Base-by-base conservation (phyloP, 1,139 yeast species). In the Suzukiozyma palmioleophila region DNA sequence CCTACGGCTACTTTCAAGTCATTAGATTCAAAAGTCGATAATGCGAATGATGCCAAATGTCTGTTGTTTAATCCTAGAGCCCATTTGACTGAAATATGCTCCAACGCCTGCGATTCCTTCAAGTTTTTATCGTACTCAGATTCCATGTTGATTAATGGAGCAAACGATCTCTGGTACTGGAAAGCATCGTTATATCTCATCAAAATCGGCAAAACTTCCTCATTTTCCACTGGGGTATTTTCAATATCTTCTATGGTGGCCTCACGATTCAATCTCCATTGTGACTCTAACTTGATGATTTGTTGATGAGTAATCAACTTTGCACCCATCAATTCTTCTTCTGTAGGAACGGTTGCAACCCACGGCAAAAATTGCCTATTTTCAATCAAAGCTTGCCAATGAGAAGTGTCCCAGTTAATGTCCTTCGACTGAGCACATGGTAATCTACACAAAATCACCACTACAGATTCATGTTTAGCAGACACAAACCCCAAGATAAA, bases 361-460 rank as follows among this genome's bases (percentile, higher is more conserved):
- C 97, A 90, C 1, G 87, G 68, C 43, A 89, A 66, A 48, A 90
- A 77, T 46, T 79, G 81, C 31, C 95, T 71, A 48, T 87, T 84
- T 46, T 84, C 94, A 43, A 90, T 86, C 43, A 90, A 65, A 0
- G 96, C 77, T 53, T 84, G 89, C 97, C 97, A 90, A 46, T 84
- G 85, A 30, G 74, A 75, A 1, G 94, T 82, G 54, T 88, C 96
- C 97, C 97, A 90, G 51, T 82, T 80, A 9, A 71, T 60, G 53
- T 85, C 86, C 47, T 80, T 80, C 3, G 78, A 66, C 53, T 81
- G 88, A 0, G 96, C 88, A 61, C 97, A 90, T 0, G 97, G 97
- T 43, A 87, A 71, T 42, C 97, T 78, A 63, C 97, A 90, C 37
- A 90, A 65, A 33, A 89, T 75, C 8, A 90, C 96, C 48, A 90